Evolutionary conservation across 169 alveolate genomes (phyloP), one percentile per base, ranked within the genome.

Genomic region (Eimeria praecox): DNA sequence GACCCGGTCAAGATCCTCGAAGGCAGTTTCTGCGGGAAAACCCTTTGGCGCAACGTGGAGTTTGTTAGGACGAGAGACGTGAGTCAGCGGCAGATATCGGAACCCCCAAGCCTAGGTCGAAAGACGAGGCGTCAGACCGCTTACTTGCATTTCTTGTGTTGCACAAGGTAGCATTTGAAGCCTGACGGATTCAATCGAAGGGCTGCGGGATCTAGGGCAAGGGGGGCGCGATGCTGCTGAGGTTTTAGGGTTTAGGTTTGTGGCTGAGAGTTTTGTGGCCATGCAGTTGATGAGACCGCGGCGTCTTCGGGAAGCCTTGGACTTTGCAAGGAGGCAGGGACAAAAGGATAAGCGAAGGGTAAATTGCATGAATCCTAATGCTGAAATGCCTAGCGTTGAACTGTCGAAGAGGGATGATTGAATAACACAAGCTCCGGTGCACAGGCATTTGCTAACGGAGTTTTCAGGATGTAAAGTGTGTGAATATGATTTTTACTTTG

Each of bases 1-100:
- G 98, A 98, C 56, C 99, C 99, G 20, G 98, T 98, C 46, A 96
- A 97, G 82, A 97, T 98, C 16, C 95, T 98, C 46, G 98, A 97
- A 10, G 99, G 98, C n/a, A 90, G 98, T 56, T 97, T 98, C 94
- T 94, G 97, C 24, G 99, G 99, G 56, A 75, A 95, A 64, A 94
- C 87, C 54, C 73, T 96, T 30, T 96, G 93, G 94, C 89, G 95
- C 75, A 96, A 95, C 71, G 35, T 1, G n/a, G 64, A n/a, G 73
- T 95, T 49, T 46, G 75, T 73, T 73, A 54, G 92, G n/a, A 75
- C 96, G 18, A 54, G 85, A 44, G 88, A 75, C 75, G 95, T 78
- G 59, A 66, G 96, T 77, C 66, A 27, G 66, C 66, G 14, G 87
- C 87, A 6, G n/a, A 52, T 75, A 35, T 3, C 4, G 30, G 66